These are phyloP conservation scores for Phanerodontia chrysosporium DNA, from an alignment of 768 basidiomycete genomes.

Conservation along the genomic window DNA sequence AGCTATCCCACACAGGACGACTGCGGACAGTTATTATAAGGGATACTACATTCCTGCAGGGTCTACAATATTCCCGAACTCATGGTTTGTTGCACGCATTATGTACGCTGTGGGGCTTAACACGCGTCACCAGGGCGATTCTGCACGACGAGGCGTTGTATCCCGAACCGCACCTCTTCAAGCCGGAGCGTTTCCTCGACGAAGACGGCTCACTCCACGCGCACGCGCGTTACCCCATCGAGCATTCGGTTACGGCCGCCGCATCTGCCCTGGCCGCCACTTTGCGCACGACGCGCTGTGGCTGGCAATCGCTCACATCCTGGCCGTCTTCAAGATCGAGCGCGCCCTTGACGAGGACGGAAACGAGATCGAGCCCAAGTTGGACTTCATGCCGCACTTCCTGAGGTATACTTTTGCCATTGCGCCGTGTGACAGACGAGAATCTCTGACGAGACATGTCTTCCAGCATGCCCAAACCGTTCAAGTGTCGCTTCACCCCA, in stretches of 20 bases:
- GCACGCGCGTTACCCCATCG: slow-evolving; percentile 11
- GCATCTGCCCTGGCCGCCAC: slow-evolving; percentile 57
- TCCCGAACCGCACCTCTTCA: slow-evolving; percentile 17
- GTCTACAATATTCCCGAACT: neutral
- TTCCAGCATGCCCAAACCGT: neutral
- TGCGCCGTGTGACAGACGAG: neutral
- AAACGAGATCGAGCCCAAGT: neutral
- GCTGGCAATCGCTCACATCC: neutral
- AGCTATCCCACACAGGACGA: neutral
- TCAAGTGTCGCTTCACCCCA: neutral
- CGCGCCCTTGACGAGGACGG: neutral
- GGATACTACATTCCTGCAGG: slow-evolving; percentile 9
- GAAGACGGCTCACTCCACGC: slow-evolving; percentile 15
- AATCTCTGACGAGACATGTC: neutral
- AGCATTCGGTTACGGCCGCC: slow-evolving; percentile 47
- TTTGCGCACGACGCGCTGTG: slow-evolving; percentile 24
- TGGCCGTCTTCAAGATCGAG: neutral
- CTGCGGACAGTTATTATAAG: slow-evolving; percentile 1
- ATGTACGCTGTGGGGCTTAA: neutral
- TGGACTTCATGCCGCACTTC: neutral
- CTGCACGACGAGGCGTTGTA: slow-evolving; percentile 17
- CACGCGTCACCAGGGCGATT: slow-evolving; percentile 15
- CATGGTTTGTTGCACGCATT: neutral
- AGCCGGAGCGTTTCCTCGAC: slow-evolving; percentile 21
- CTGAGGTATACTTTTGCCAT: neutral